These are phyloP conservation scores for Talaromyces sp. DNA, from an alignment of 2,329 filamentous ascomycete species.

Conservation along the genomic window DNA sequence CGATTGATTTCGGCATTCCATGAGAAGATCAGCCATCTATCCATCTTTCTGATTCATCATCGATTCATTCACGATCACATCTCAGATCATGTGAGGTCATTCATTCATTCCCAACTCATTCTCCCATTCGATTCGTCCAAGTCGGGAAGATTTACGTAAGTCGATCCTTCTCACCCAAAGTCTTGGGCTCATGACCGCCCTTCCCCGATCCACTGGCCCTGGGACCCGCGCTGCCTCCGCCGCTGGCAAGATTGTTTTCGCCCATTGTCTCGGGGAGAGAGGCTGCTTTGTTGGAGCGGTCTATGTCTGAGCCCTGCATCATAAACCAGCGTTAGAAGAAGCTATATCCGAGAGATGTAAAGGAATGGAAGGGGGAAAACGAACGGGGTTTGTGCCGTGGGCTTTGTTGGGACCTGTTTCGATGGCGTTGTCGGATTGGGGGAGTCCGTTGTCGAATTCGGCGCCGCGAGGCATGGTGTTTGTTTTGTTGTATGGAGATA, in stretches of 20 bases:
- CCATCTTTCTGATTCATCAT: background rate
- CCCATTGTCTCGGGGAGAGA: conserved; percentile 36
- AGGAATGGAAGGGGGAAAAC: background rate
- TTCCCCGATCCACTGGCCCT: conserved; percentile 35
- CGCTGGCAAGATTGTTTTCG: conserved; percentile 28
- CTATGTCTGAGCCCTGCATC: conserved; percentile 26
- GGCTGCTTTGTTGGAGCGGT: conserved; percentile 35
- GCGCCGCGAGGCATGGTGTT: conserved; percentile 43
- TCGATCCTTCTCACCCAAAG: conserved; percentile 30
- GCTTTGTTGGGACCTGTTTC: conserved; percentile 32
- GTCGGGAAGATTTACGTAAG: no score
- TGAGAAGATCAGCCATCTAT: background rate
- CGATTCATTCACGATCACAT: background rate
- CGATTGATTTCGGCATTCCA: background rate
- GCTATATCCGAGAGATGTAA: no score
- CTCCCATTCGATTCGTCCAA: background rate
- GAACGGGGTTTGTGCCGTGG: conserved; percentile 34
- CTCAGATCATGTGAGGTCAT: background rate
- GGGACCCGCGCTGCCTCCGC: conserved; percentile 27
- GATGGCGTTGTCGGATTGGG: conserved; percentile 42
- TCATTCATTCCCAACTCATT: background rate
- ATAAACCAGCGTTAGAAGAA: background rate
- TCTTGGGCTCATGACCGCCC: conserved; percentile 36
- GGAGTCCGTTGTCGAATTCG: conserved; percentile 39
- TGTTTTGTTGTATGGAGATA: background rate